These are phyloP conservation scores for Selenicereus undatus DNA, from an alignment of 148 eudicot species.

Conservation along the genomic window DNA sequence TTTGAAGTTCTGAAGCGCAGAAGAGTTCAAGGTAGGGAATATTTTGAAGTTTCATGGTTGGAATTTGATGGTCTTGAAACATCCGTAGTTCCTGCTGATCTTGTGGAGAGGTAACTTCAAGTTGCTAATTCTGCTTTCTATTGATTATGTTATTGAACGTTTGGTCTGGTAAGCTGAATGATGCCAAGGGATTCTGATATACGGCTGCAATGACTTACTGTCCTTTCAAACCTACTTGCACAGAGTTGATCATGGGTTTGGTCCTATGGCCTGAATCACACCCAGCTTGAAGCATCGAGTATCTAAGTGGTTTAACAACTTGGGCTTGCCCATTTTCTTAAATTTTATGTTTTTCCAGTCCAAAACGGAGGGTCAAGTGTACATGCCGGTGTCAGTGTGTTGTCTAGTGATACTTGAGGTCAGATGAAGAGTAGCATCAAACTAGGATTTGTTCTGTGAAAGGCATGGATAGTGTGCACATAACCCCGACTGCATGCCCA, in stretches of 20 bases:
- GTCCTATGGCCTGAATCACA: no score
- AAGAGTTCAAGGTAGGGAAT: slow-evolving; percentile 57
- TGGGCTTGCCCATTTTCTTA: no score
- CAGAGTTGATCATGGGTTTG: no score
- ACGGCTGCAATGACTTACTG: not conserved
- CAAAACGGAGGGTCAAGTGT: no score
- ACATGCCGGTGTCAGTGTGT: no score
- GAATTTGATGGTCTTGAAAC: slow-evolving; percentile 53
- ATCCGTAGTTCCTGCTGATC: slow-evolving; percentile 78
- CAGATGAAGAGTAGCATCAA: not conserved
- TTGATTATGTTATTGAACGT: not conserved
- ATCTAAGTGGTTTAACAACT: no score
- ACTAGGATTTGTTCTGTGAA: not conserved
- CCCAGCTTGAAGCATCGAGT: no score
- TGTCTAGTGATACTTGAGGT: no score
- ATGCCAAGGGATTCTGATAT: not conserved
- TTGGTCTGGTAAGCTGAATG: not conserved
- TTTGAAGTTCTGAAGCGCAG: slow-evolving; percentile 65
- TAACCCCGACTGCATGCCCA: not conserved
- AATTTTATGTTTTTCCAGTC: no score
- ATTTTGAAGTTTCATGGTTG: slow-evolving; percentile 87
- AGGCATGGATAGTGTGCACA: not conserved
- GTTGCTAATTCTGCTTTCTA: not conserved
- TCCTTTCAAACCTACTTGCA: not conserved
- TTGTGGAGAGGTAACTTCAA: slow-evolving; percentile 58